A percentile compares a stretch with the other conserved stretches of the same genome.
These are phyloP conservation scores for Epichloe bromicola DNA, from an alignment of 2,329 filamentous ascomycete genomes.

Conservation along the genomic window DNA sequence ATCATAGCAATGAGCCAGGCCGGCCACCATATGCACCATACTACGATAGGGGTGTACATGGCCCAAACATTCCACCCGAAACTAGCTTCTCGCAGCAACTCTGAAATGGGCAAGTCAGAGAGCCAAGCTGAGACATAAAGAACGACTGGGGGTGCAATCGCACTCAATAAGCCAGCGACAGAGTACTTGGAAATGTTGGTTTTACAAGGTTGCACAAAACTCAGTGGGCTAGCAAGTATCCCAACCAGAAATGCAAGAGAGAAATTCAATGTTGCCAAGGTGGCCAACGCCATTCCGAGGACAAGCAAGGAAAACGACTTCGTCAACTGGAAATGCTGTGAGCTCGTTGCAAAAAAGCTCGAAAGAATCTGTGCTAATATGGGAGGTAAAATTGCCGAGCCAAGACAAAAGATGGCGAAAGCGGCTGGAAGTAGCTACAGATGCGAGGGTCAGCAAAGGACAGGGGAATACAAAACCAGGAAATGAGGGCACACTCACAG, in stretches of 20 bases:
- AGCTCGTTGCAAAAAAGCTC: constrained; percentile 37
- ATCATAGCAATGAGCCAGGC: constrained; percentile 63
- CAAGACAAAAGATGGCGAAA: constrained; percentile 44
- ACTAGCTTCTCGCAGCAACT: constrained; percentile 58
- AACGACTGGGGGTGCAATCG: constrained; percentile 53
- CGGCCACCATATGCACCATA: constrained; percentile 96
- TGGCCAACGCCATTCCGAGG: constrained; percentile 81
- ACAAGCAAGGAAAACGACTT: constrained; percentile 89
- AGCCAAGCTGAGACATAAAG: constrained; percentile 32
- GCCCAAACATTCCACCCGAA: constrained; percentile 86
- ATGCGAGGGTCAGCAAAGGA: constrained; percentile 2
- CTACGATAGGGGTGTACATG: constrained; percentile 74
- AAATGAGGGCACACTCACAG: constrained; percentile 35
- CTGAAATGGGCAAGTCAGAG: constrained; percentile 30
- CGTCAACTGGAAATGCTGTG: constrained; percentile 63
- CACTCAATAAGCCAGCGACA: constrained; percentile 39
- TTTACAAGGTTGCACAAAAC: constrained; percentile 49
- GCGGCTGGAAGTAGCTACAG: constrained; percentile 42
- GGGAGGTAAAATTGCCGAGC: constrained; percentile 44
- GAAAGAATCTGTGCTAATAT: constrained; percentile 43
- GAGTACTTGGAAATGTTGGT: constrained; percentile 26
- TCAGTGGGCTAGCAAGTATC: constrained; percentile 62
- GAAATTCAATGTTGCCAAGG: constrained; percentile 92
- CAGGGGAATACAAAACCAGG: not conserved
- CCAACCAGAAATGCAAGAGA: constrained; percentile 78